These are phyloP conservation scores for Xylaria sp. DNA, from an alignment of 495 filamentous ascomycete species.

Conservation along the genomic window DNA sequence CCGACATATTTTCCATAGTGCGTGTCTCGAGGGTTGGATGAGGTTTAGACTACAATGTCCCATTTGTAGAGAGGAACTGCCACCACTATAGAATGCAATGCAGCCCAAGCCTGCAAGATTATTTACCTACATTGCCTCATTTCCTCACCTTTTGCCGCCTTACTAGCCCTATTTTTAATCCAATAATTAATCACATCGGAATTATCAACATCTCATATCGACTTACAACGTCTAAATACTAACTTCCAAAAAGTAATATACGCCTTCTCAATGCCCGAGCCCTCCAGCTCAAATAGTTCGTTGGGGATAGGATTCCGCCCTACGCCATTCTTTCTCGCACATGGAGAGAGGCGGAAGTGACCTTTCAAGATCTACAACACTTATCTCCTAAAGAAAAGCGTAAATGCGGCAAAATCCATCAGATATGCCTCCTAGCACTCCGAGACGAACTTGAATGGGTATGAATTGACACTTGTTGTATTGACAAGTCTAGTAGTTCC, in stretches of 20 bases:
- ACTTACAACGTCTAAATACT: not conserved
- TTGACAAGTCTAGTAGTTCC: conserved; percentile 48
- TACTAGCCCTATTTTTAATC: not conserved
- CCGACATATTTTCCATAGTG: conserved; percentile 92
- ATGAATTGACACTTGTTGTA: conserved; percentile 48
- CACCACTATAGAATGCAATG: conserved; percentile 67
- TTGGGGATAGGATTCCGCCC: conserved; percentile 31
- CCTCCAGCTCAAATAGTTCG: conserved; percentile 41
- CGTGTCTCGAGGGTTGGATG: conserved; percentile 97
- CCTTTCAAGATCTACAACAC: conserved; percentile 40
- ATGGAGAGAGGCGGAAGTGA: conserved; percentile 43
- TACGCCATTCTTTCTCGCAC: conserved; percentile 50
- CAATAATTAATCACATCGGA: not conserved
- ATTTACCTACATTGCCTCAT: not conserved
- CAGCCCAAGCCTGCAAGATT: not conserved
- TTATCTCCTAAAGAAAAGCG: conserved; percentile 28
- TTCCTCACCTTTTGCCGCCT: not conserved
- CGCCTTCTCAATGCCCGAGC: conserved; percentile 42
- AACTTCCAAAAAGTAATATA: conserved; percentile 27
- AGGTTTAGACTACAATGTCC: conserved; percentile 90
- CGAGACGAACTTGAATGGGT: conserved; percentile 35
- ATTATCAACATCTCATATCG: not conserved
- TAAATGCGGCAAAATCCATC: conserved; percentile 35
- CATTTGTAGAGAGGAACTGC: conserved; percentile 89
- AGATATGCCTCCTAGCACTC: conserved; percentile 23